Base-by-base conservation (phyloP, 192 early-diverging fungal species). In the Backusella morwellensis region DNA sequence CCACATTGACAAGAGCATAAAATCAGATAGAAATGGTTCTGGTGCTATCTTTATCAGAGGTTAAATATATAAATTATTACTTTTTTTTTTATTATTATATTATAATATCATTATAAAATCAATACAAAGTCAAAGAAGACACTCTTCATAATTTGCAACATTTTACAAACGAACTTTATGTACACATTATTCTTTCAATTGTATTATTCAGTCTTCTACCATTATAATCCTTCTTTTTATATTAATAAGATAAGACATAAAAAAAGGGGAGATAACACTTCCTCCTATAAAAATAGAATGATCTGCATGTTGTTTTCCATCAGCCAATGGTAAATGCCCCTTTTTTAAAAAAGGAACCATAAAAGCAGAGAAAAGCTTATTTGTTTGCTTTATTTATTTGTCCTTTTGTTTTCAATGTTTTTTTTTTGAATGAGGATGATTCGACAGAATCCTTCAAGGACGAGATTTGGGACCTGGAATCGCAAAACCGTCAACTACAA, bases 1-100 rank as follows among this genome's bases (percentile, higher is more conserved):
- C 41, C 88, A 89, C 81, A 66, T 79, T 26, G 78, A 79, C 35
- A 79, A 79, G 50, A 79, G 34, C n/a, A 47, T 44, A n/a, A 66
- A 38, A 44, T 44, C 72, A 3, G 42, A 74, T 68, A 44, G 73
- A 47, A 73, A 66, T 67, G 71, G 72, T 15, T 41, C 73, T 44
- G 78, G 78, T 6, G 78, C 73, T 14, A 52, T 79, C 42, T 70
- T 67, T 71, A 79, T 79, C 68, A 73, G 78, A 75, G 78, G 78
- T 66, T 79, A 68, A 74, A 32, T 50, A 41, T 14, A 76, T 38
- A 70, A 77, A 14, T 44, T 35, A 41, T 74, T 35, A 70, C 17
- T 70, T 81, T 67, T 66, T 41, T 47, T 71, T 19, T 35, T 14
- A 15, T 77, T 32, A 32, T 32, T 32, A 17, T 72, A 5, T 21